These are phyloP conservation scores for Phytopythium kandeliae DNA, from an alignment of 352 stramenopile species.

Conservation along the genomic window DNA sequence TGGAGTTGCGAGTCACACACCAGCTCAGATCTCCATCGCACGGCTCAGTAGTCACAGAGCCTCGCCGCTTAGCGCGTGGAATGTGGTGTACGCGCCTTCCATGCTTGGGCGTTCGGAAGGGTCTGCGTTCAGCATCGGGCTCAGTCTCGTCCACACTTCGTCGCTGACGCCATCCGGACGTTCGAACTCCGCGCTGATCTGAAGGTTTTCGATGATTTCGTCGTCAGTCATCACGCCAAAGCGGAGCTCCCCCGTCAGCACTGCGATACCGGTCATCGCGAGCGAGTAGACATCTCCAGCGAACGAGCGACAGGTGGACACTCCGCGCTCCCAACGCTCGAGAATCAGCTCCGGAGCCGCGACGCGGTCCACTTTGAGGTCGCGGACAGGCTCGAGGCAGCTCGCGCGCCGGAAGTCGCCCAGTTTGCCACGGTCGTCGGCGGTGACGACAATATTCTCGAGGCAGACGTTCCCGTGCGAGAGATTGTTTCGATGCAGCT, in stretches of 20 bases:
- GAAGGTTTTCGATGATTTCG: not conserved
- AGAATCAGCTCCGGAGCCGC: not conserved
- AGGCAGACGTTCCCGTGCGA: not conserved
- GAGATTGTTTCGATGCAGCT: not conserved
- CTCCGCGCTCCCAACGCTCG: not conserved
- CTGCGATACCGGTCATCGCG: not conserved
- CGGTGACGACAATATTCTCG: not conserved
- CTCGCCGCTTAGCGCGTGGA: not conserved
- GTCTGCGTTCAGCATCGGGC: not conserved
- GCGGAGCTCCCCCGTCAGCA: not conserved
- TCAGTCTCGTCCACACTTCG: not conserved
- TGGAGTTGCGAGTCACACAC: no score
- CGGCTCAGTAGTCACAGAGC: no score
- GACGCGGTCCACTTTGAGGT: not conserved
- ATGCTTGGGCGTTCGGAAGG: not conserved
- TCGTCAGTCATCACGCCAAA: not conserved
- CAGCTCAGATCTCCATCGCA: no score
- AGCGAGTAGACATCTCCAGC: not conserved
- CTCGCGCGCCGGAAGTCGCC: not conserved
- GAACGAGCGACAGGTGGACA: not conserved
- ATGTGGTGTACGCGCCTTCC: not conserved
- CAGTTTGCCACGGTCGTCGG: not conserved
- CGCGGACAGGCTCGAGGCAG: not conserved
- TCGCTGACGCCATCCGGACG: not conserved
- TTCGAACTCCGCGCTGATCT: not conserved